Evolutionary conservation across 371 early-diverging fungal genomes (phyloP).

Genomic region (Chytridiales sp.): DNA sequence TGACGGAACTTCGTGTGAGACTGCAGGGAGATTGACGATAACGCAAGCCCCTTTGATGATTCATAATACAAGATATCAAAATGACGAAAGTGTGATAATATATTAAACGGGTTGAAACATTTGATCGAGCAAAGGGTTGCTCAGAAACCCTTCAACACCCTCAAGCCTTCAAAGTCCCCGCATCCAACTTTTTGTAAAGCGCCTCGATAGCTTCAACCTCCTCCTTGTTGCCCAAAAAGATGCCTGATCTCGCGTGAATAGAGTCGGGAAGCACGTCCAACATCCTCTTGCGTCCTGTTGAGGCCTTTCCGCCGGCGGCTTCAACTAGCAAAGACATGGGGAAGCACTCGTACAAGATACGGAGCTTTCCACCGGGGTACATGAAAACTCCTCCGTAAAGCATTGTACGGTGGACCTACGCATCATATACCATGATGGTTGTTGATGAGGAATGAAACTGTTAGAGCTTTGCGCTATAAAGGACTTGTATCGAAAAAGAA

Average conservation of each 20-base stretch:
- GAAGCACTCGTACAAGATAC: conserved; percentile 96
- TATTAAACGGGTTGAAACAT: too few species aligned
- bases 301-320: conserved; percentile 93
- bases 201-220: conserved; percentile 84
- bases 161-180: conserved; percentile 4
- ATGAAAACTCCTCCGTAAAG: conserved; percentile 80
- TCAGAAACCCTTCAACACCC: too few species aligned
- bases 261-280: conserved; percentile 83
- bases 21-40: too few species aligned
- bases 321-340: conserved; percentile 95
- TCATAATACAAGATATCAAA: too few species aligned
- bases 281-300: conserved; percentile 78
- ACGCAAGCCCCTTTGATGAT: too few species aligned
- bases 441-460: conserved; percentile 1
- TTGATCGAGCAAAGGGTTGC: too few species aligned
- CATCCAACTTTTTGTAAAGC: conserved; percentile 41
- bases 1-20: too few species aligned
- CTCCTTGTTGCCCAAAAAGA: conserved; percentile 87
- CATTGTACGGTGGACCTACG: conserved; percentile 84
- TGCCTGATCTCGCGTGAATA: conserved; percentile 90
- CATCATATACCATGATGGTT: neutral
- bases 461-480: neutral
- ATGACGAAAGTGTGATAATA: too few species aligned
- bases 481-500: neutral
- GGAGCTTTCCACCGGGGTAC: conserved; percentile 86